These are phyloP conservation scores for Cicer yamashitae DNA, from an alignment of 306 rosid species.

Conservation along the genomic window DNA sequence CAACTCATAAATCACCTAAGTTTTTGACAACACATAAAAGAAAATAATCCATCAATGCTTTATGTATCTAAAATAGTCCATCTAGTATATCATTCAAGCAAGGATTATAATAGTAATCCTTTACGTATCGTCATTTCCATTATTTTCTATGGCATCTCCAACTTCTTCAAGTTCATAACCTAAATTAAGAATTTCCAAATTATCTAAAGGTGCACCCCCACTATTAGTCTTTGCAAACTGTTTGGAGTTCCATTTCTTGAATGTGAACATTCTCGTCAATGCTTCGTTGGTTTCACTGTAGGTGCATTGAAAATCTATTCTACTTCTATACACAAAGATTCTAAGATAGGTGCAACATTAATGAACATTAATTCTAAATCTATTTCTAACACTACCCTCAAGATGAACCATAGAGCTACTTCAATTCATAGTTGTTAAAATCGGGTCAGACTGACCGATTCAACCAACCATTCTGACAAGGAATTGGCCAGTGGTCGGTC, in stretches of 20 bases:
- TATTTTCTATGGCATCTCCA: constrained; percentile 13
- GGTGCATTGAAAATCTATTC: too few relatives aligned
- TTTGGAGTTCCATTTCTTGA: background rate
- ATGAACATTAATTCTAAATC: too few relatives aligned
- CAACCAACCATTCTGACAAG: too few relatives aligned
- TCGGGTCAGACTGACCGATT: too few relatives aligned
- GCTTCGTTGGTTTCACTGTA: background rate
- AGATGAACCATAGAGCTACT: too few relatives aligned
- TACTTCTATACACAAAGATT: too few relatives aligned
- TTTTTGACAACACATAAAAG: constrained; percentile 1
- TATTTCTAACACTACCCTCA: too few relatives aligned
- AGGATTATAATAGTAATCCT: background rate
- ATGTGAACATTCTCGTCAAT: background rate
- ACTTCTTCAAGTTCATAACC: constrained; percentile 1
- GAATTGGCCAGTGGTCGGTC: too few relatives aligned
- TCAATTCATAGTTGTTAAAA: too few relatives aligned
- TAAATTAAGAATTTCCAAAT: background rate
- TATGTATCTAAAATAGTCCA: too few relatives aligned
- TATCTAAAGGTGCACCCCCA: background rate
- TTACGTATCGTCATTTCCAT: constrained; percentile 3
- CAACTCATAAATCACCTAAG: background rate
- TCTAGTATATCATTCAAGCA: background rate
- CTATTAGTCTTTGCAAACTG: background rate
- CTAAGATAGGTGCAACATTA: too few relatives aligned
- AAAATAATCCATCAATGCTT: background rate